Conservation (phyloP, 345 rosid genomes). For the Arabidopsis arenosa region DNA sequence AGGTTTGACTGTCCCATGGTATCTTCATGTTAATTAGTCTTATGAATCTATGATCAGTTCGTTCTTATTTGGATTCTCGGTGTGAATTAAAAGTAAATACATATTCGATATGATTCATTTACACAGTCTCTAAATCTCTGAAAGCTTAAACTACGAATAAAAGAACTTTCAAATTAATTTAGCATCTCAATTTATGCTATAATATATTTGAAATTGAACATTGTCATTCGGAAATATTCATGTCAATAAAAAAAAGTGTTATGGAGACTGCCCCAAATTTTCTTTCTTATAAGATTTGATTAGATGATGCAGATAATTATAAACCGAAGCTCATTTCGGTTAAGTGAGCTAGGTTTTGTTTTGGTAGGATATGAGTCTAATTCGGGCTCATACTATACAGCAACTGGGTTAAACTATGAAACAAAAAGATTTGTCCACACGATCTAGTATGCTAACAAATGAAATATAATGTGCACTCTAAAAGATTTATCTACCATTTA, state of each 20-base stretch:
- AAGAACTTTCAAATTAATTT: background rate
- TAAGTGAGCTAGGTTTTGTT: background rate
- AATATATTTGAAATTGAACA: background rate
- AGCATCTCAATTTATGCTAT: background rate
- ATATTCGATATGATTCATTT: background rate
- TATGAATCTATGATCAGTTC: background rate
- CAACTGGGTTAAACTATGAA: background rate
- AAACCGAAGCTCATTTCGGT: background rate
- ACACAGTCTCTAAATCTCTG: background rate
- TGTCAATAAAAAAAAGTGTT: background rate
- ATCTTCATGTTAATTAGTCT: background rate
- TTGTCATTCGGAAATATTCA: background rate
- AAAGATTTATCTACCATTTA: too few relatives aligned
- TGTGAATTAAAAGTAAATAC: background rate
- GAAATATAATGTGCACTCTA: too few relatives aligned
- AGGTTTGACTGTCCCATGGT: conserved; percentile 21
- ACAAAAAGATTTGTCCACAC: background rate
- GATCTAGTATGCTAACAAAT: too few relatives aligned
- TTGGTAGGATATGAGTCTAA: background rate
- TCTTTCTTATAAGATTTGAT: background rate
- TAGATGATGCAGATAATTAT: background rate
- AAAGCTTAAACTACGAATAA: background rate
- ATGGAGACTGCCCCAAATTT: background rate
- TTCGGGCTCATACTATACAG: too few relatives aligned
- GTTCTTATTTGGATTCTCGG: conserved; percentile 11